Base-by-base conservation (phyloP, 2,329 filamentous ascomycete species). In the Chaetomium strumarium region DNA sequence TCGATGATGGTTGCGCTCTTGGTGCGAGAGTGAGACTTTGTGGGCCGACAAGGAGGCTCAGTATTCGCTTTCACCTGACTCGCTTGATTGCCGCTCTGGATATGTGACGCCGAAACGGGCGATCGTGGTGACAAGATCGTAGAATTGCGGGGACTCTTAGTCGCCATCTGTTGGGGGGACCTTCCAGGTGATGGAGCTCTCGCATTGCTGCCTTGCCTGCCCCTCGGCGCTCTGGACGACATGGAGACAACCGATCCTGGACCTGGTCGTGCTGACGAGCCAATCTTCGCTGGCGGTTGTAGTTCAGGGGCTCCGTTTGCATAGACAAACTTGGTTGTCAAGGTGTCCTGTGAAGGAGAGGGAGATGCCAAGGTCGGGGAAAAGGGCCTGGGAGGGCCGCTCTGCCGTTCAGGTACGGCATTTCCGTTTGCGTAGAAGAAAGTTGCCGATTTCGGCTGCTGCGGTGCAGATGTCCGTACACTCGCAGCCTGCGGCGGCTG, bases 291-390 rank as follows among this genome's bases (percentile, higher is more conserved):
- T 34, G 65, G 62, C 0, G 70, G 61, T 49, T 71, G 73, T 8
- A 75, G 54, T 51, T 83, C 77, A 2, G 79, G 78, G 13, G 72
- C 72, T 30, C 84, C 83, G 67, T 88, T 86, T 55, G 85, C 87
- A 66, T 90, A 86, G 67, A 90, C 83, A 72, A 91, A 90, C 65
- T 87, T 88, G 68, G 75, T 75, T 67, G 54, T 76, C 73, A 42
- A 69, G 66, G 30, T 53, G 17, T 62, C 62, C 43, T 59, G 57
- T 16, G 49, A 24, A 2, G 53, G 19, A 2, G 53, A 43, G 3
- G 64, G 64, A 14, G 68, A 63, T 14, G 68, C 62, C 24, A 69
- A 58, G 5, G 61, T 55, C 9, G 73, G 69, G 1, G 68, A 66
- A 49, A 69, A 44, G 13, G 61, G 30, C 61, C 61, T 7, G 65